Percentiles rank a stretch among this genome's conserved stretches.
These are phyloP conservation scores for Bocquillonia castaneifolia DNA, from an alignment of 441 rosid genomes.

Conservation along the genomic window DNA sequence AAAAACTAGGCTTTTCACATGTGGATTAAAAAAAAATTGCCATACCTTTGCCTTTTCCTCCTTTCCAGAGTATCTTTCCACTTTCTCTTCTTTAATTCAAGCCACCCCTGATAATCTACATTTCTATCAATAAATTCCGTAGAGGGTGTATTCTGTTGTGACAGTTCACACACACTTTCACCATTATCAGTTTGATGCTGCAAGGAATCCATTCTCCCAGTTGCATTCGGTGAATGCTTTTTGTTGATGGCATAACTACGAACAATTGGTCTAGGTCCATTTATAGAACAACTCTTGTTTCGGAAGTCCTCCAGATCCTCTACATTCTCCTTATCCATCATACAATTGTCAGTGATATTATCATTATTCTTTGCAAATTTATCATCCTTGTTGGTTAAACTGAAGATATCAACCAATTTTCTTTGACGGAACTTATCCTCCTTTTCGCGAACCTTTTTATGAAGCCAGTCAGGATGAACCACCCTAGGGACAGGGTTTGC, in stretches of 20 bases:
- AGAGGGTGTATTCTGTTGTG: slow-evolving; percentile 30
- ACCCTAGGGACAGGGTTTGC: slow-evolving; percentile 98
- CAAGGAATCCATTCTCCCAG: slow-evolving; percentile 22
- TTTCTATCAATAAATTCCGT: slow-evolving; percentile 60
- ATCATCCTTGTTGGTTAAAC: slow-evolving; percentile 38
- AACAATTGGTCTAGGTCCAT: slow-evolving; percentile 67
- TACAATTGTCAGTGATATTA: slow-evolving; percentile 24
- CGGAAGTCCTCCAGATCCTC: slow-evolving; percentile 83
- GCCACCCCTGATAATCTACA: slow-evolving; percentile 94
- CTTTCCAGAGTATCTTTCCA: slow-evolving; percentile 65
- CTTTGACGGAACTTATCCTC: slow-evolving; percentile 88
- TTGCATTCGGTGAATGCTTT: slow-evolving; percentile 30
- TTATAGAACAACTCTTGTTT: slow-evolving; percentile 41
- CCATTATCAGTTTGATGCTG: slow-evolving; percentile 25
- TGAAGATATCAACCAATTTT: slow-evolving; percentile 72
- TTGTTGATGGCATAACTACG: slow-evolving; percentile 48
- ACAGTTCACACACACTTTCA: slow-evolving; percentile 26
- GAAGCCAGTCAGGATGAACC: slow-evolving; percentile 97
- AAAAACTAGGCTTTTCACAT: neutral
- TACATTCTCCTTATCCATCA: slow-evolving; percentile 33
- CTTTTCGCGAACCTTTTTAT: slow-evolving; percentile 90
- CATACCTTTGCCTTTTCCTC: slow-evolving; percentile 79
- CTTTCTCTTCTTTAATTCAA: slow-evolving; percentile 84
- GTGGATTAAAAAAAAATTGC: neutral
- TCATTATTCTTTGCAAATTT: slow-evolving; percentile 25